phyloP scores from a whole-genome alignment of 257 asterid genomes.

The Avicennia marina region DNA sequence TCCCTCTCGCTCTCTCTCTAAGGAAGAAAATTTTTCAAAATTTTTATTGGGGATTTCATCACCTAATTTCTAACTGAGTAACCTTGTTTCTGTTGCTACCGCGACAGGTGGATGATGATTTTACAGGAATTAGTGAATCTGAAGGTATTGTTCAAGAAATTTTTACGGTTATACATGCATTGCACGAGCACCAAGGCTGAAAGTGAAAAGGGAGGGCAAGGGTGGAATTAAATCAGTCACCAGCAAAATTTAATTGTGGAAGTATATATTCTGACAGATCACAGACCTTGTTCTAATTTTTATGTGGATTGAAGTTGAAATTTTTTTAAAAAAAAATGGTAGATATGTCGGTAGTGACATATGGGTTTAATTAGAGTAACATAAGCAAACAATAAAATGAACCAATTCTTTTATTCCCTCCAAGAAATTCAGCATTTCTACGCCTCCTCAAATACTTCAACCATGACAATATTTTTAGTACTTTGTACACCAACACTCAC shows the following conservation, averaged over 20 bases:
- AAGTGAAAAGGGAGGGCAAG: not conserved
- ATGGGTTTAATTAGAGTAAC: too few relatives aligned
- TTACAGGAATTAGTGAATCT: not conserved
- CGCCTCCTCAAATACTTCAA: not conserved
- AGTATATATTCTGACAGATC: too few relatives aligned
- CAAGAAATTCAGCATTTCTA: constrained; percentile 14
- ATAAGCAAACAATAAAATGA: too few relatives aligned
- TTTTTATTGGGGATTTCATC: not conserved
- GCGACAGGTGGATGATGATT: not conserved
- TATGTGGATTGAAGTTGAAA: too few relatives aligned
- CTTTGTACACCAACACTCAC: constrained; percentile 27
- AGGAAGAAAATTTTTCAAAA: constrained; percentile 7
- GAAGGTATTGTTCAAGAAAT: too few relatives aligned
- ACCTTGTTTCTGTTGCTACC: constrained; percentile 1
- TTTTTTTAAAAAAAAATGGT: not conserved
- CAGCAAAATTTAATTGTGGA: not conserved
- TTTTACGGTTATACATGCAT: too few relatives aligned
- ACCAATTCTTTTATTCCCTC: constrained; percentile 18
- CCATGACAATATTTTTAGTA: constrained; percentile 11
- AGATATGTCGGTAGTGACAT: too few relatives aligned
- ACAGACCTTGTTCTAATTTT: too few relatives aligned
- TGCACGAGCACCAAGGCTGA: too few relatives aligned
- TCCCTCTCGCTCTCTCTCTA: constrained; percentile 15
- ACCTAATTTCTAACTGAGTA: not conserved
- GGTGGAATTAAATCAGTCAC: not conserved